phyloP scores from a whole-genome alignment of 352 stramenopile genomes.

The Globisporangium nunn region DNA sequence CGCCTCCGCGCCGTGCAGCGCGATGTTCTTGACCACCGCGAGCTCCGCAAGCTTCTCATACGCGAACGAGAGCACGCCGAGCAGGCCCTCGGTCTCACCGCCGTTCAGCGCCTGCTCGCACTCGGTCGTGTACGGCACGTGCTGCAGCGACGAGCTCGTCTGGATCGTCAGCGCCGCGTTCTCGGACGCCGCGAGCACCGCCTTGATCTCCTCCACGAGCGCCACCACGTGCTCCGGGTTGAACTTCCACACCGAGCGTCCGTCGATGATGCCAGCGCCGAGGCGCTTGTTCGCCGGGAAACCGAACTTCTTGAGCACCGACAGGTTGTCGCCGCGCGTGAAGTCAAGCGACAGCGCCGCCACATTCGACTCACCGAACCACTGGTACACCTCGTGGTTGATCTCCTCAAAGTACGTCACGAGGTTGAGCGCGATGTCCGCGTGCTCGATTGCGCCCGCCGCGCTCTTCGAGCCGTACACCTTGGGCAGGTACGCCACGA shows the following conservation, averaged over 20 bases:
- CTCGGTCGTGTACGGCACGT: conserved; percentile 84
- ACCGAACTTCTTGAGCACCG: conserved; percentile 77
- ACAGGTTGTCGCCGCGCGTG: conserved; percentile 83
- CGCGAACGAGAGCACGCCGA: conserved; percentile 79
- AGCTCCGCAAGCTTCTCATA: conserved; percentile 90
- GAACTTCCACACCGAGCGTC: conserved; percentile 89
- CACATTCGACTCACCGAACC: conserved; percentile 73
- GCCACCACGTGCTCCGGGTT: conserved; percentile 53
- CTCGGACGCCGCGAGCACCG: conserved; percentile 35
- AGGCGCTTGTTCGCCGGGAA: conserved; percentile 84
- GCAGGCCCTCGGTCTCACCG: conserved; percentile 61
- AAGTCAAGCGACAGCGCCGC: conserved; percentile 88
- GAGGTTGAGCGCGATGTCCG: conserved; percentile 60
- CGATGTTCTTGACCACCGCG: conserved; percentile 70
- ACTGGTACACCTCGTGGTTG: conserved; percentile 84
- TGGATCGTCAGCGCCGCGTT: conserved; percentile 70
- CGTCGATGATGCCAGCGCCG: conserved; percentile 85
- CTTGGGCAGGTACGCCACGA: conserved; percentile 44
- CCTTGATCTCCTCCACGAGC: conserved; percentile 53
- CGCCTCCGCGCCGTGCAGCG: conserved; percentile 45
- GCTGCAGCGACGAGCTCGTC: conserved; percentile 86
- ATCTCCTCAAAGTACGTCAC: conserved; percentile 90
- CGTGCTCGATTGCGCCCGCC: conserved; percentile 54
- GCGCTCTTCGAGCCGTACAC: conserved; percentile 63
- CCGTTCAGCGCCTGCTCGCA: conserved; percentile 68